Evolutionary conservation across 805 yeast species (phyloP).

Genomic region (Schizosaccharomyces cryophilus): DNA sequence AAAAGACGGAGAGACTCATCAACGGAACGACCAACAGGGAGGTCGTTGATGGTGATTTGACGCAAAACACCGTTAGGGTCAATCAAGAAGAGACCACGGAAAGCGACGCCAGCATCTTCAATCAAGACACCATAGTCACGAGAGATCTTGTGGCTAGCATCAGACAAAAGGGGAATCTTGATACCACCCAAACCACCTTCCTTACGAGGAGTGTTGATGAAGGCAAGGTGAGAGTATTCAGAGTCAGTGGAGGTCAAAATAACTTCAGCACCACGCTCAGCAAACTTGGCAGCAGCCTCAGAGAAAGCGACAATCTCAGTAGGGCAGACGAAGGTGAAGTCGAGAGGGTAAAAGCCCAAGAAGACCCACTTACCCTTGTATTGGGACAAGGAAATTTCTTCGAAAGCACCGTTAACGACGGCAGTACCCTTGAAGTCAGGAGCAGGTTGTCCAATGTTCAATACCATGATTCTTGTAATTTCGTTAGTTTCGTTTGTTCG

Average conservation of each 20-base stretch:
- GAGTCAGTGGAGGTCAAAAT: constrained; percentile 96
- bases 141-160: constrained; percentile 85
- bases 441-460: constrained; percentile 72
- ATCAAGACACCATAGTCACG: constrained; percentile 92
- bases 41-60: constrained; percentile 94
- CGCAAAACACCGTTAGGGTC: constrained; percentile 86
- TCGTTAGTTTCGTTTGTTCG: neutral
- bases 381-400: constrained; percentile 80
- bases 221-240: constrained; percentile 87
- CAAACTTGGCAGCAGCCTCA: constrained; percentile 75
- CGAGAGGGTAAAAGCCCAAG: constrained; percentile 91
- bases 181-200: constrained; percentile 97
- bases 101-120: constrained; percentile 88
- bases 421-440: constrained; percentile 93
- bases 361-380: constrained; percentile 96
- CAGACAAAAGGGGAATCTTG: constrained; percentile 83
- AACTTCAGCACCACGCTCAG: constrained; percentile 65
- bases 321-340: constrained; percentile 98
- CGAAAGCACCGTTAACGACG: constrained; percentile 86
- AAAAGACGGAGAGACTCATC: constrained; percentile 93
- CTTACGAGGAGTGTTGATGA: constrained; percentile 91
- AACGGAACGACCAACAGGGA: constrained; percentile 97
- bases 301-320: constrained; percentile 98
- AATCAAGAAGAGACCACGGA: constrained; percentile 93
- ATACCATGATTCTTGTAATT: neutral